phyloP scores from a whole-genome alignment of 2,329 filamentous ascomycete genomes.

The Zasmidium citrigriseum region DNA sequence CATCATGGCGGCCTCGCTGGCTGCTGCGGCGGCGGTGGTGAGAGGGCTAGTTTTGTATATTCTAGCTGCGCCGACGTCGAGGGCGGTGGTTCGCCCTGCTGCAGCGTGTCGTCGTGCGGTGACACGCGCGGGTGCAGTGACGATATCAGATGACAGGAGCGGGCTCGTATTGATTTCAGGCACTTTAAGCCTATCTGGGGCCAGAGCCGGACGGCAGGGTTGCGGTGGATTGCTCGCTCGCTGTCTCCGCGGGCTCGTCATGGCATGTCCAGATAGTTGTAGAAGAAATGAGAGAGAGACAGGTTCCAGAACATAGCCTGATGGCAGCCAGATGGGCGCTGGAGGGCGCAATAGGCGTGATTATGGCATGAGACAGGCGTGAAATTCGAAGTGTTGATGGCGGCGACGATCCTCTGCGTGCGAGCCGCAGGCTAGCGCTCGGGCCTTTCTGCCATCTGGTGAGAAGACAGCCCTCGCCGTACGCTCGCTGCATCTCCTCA shows the following conservation, averaged over 20 bases:
- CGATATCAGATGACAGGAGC: slow-evolving; percentile 6
- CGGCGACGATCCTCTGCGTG: not conserved
- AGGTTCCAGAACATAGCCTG: not conserved
- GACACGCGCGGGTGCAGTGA: not conserved
- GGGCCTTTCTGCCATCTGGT: not conserved
- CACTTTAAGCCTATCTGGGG: not conserved
- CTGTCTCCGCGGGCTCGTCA: too few species aligned
- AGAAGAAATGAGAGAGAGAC: not conserved
- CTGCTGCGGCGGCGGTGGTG: not conserved
- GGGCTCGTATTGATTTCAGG: not conserved
- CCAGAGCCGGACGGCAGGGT: not conserved
- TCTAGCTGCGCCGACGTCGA: not conserved
- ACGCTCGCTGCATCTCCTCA: too few species aligned
- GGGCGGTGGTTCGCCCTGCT: not conserved
- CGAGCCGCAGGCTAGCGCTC: too few species aligned
- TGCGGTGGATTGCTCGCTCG: too few species aligned
- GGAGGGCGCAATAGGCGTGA: not conserved
- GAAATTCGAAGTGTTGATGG: not conserved
- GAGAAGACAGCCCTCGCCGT: too few species aligned
- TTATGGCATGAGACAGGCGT: not conserved
- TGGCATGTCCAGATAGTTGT: not conserved
- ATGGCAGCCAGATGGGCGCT: too few species aligned
- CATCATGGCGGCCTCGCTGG: not conserved
- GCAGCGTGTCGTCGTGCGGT: not conserved
- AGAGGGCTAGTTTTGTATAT: not conserved